Evolutionary conservation across 2,329 filamentous ascomycete genomes (phyloP).

Genomic region (Pseudogymnoascus sp.): DNA sequence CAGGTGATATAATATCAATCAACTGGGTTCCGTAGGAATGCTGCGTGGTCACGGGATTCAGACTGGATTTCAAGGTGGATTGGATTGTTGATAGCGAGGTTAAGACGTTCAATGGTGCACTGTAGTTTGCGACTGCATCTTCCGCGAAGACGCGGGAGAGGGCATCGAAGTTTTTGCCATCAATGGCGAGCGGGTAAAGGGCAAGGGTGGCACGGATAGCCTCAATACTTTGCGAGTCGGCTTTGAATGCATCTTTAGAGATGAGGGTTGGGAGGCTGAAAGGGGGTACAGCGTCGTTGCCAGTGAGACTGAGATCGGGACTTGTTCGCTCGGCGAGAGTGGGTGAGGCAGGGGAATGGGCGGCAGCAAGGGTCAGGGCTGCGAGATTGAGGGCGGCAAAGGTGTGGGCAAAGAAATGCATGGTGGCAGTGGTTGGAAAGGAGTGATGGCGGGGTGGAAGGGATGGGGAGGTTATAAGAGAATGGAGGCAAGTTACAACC

Average conservation of each 20-base stretch:
- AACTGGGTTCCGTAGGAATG: neutral
- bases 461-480: neutral
- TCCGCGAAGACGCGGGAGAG: conserved; percentile 16
- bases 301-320: neutral
- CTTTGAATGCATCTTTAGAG: neutral
- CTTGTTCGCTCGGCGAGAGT: too few species aligned
- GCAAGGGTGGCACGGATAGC: conserved; percentile 18
- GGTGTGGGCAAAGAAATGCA: neutral
- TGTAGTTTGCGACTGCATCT: conserved; percentile 18
- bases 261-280: neutral
- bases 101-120: conserved; percentile 14
- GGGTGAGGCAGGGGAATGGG: neutral
- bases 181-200: conserved; percentile 18
- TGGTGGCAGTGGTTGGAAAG: neutral
- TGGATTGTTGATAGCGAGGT: conserved; percentile 9
- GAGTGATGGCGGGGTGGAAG: neutral
- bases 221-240: neutral
- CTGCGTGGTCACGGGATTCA: conserved; percentile 2
- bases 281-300: neutral
- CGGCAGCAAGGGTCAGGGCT: neutral
- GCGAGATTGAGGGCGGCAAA: neutral
- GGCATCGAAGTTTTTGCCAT: conserved; percentile 18
- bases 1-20: neutral
- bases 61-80: conserved; percentile 2
- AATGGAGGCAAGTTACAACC: neutral